Evolutionary conservation across 441 rosid species (phyloP).

Genomic region (Codiaeum variegatum): DNA sequence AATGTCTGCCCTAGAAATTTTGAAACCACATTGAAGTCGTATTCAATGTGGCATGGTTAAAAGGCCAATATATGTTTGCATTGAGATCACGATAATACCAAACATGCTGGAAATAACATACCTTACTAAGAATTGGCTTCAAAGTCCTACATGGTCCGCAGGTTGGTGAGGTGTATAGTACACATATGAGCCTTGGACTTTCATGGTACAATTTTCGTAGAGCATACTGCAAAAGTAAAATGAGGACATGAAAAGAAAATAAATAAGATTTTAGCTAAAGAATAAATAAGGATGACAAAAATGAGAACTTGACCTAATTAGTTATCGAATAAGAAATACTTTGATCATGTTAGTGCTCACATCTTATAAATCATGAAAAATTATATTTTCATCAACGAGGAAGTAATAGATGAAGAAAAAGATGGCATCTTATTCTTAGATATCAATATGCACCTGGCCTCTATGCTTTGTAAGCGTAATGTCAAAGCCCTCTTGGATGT

Average conservation of each 20-base stretch:
- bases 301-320: neutral
- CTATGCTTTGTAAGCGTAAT: conserved; percentile 66
- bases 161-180: conserved; percentile 83
- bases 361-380: neutral
- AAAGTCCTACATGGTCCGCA: conserved; percentile 98
- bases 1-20: neutral
- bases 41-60: neutral
- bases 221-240: conserved; percentile 57
- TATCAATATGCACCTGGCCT: conserved; percentile 65
- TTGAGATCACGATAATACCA: neutral
- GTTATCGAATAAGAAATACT: neutral
- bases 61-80: neutral
- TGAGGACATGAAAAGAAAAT: conserved; percentile 11
- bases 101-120: conserved; percentile 19
- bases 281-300: neutral
- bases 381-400: neutral
- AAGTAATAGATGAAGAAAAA: neutral
- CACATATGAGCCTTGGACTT: conserved; percentile 86
- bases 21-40: neutral
- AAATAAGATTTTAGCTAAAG: conserved; percentile 12
- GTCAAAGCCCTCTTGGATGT: conserved; percentile 85
- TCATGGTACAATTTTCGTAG: conserved; percentile 90
- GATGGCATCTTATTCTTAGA: conserved; percentile 5
- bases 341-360: conserved; percentile 3
- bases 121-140: conserved; percentile 97